Conservation (phyloP, 495 filamentous ascomycete genomes). For the Penicillium salamii region DNA sequence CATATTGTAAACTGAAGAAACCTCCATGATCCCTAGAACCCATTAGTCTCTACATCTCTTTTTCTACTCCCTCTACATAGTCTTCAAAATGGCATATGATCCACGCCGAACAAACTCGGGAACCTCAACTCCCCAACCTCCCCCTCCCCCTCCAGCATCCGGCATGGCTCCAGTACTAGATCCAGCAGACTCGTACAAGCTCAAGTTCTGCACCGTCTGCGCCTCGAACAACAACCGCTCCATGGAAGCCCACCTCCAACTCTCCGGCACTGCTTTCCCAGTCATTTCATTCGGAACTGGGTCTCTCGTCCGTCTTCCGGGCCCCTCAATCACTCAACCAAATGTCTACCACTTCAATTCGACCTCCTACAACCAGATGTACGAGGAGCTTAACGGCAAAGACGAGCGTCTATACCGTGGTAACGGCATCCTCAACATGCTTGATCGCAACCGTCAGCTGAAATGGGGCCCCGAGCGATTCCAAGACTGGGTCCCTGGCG, state of each 20-base stretch:
- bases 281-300: conserved; percentile 98
- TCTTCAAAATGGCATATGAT: conserved; percentile 51
- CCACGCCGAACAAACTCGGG: conserved; percentile 50
- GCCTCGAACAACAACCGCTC: conserved; percentile 97
- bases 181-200: conserved; percentile 62
- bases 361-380: conserved; percentile 88
- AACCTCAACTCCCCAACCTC: conserved; percentile 37
- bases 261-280: conserved; percentile 76
- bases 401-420: conserved; percentile 85
- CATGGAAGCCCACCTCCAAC: conserved; percentile 94
- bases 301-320: conserved; percentile 89
- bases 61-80: conserved; percentile 3
- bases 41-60: conserved; percentile 15
- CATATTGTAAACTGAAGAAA: conserved; percentile 38
- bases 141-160: conserved; percentile 49
- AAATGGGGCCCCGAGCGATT: conserved; percentile 97
- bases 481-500: conserved; percentile 94
- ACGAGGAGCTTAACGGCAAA: conserved; percentile 78
- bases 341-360: conserved; percentile 98
- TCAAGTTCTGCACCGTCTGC: conserved; percentile 98
- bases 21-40: conserved; percentile 34
- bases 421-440: conserved; percentile 94
- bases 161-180: conserved; percentile 32
- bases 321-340: conserved; percentile 84
- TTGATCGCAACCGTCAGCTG: conserved; percentile 84